Percentiles rank a stretch among this genome's conserved stretches.
Conservation (phyloP, 148 eudicot species). For the Rhododendron williamsianum region DNA sequence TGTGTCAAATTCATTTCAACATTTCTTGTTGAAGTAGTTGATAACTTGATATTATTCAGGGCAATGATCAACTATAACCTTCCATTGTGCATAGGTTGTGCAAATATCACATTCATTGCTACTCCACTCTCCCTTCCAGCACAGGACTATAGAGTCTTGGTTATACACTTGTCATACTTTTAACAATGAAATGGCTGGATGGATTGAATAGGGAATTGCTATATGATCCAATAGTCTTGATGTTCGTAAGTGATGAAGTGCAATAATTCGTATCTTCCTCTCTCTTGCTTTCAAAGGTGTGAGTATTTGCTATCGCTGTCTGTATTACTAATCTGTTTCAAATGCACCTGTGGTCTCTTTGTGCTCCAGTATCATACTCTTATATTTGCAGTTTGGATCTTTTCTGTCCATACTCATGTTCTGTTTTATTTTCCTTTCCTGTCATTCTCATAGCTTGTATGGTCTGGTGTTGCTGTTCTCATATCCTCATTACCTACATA, state of each 20-base stretch:
- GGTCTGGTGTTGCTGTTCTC: not conserved
- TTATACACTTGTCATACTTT: not conserved
- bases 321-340: not conserved
- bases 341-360: not conserved
- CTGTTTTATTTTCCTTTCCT: not conserved
- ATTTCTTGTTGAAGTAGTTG: too few species aligned
- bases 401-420: not conserved
- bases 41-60: not conserved
- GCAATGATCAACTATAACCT: not conserved
- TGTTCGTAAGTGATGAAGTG: not conserved
- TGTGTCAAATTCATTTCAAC: not conserved
- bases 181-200: not conserved
- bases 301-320: not conserved
- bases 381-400: not conserved
- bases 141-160: not conserved
- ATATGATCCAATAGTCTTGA: not conserved
- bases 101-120: not conserved
- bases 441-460: not conserved
- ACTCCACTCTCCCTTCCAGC: not conserved
- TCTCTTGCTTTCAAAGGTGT: not conserved
- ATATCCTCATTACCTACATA: too few species aligned
- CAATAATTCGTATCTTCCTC: not conserved
- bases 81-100: not conserved
- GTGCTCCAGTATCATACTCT: not conserved
- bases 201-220: not conserved